Evolutionary conservation across 2,329 filamentous ascomycete species (phyloP).

Genomic region (Neodidymelliopsis sp.): DNA sequence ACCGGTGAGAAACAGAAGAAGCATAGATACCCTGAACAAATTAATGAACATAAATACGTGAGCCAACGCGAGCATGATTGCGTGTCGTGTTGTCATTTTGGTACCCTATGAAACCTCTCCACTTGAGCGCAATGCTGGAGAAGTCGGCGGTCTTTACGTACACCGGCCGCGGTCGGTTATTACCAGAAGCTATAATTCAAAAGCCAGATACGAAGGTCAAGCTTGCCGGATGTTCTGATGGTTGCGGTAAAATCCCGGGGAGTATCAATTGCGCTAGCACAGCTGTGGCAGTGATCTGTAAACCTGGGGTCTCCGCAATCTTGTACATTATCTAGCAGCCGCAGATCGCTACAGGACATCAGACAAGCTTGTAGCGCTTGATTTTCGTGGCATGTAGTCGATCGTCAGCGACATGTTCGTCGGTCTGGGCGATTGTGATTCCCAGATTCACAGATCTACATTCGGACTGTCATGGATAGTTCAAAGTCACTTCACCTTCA

Average conservation of each 20-base stretch:
- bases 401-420: neutral
- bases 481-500: no score
- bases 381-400: neutral
- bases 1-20: neutral
- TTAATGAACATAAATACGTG: constrained; percentile 3
- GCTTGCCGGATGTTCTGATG: constrained; percentile 4
- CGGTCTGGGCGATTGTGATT: neutral
- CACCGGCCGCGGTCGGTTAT: neutral
- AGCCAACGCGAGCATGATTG: neutral
- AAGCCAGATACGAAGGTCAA: constrained; percentile 1
- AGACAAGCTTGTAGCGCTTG: constrained; percentile 1
- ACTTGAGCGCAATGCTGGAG: neutral
- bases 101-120: neutral
- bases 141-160: neutral
- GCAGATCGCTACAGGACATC: constrained; percentile 2
- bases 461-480: neutral
- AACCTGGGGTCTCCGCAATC: constrained; percentile 18
- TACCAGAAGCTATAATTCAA: constrained; percentile 1
- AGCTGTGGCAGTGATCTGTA: constrained; percentile 14
- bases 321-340: neutral
- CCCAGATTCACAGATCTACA: neutral
- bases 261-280: constrained; percentile 9
- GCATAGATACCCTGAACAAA: constrained; percentile 15
- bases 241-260: constrained; percentile 4
- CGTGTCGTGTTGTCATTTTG: neutral